Conservation (phyloP, 495 filamentous ascomycete genomes). For the Astrothelium subdiscretum region DNA sequence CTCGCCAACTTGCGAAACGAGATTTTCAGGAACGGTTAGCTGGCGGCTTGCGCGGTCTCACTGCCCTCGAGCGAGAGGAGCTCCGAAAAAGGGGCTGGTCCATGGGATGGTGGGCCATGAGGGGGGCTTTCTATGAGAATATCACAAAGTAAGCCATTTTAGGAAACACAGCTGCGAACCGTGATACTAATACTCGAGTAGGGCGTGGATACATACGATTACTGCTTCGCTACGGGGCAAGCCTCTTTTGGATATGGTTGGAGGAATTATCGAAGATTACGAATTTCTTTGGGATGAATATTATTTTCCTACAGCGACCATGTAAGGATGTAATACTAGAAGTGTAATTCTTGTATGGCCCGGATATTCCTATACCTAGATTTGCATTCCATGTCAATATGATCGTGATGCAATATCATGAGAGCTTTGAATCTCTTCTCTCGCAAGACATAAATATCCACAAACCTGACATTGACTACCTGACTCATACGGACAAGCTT, state of each 20-base stretch:
- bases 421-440: too few relatives aligned
- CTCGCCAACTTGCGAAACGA: conserved; percentile 67
- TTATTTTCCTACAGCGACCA: conserved; percentile 70
- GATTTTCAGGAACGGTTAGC: conserved; percentile 54
- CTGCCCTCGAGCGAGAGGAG: conserved; percentile 79
- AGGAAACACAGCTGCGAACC: neutral
- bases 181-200: conserved; percentile 29
- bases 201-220: conserved; percentile 47
- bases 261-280: conserved; percentile 83
- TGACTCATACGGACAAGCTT: too few relatives aligned
- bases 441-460: too few relatives aligned
- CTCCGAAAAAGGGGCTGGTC: conserved; percentile 74
- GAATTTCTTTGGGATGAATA: conserved; percentile 97
- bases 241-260: conserved; percentile 66
- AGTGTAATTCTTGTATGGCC: too few relatives aligned
- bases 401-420: too few relatives aligned
- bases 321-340: conserved; percentile 29
- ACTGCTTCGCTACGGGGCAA: conserved; percentile 60
- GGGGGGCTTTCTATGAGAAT: conserved; percentile 92
- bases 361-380: too few relatives aligned
- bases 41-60: conserved; percentile 58
- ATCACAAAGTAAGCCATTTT: conserved; percentile 56
- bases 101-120: conserved; percentile 89
- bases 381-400: too few relatives aligned
- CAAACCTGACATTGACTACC: too few relatives aligned